Evolutionary conservation across 164 flowering plant species (phyloP), one percentile per base, ranked within the genome.

Genomic region (Stephania yunnanensis): DNA sequence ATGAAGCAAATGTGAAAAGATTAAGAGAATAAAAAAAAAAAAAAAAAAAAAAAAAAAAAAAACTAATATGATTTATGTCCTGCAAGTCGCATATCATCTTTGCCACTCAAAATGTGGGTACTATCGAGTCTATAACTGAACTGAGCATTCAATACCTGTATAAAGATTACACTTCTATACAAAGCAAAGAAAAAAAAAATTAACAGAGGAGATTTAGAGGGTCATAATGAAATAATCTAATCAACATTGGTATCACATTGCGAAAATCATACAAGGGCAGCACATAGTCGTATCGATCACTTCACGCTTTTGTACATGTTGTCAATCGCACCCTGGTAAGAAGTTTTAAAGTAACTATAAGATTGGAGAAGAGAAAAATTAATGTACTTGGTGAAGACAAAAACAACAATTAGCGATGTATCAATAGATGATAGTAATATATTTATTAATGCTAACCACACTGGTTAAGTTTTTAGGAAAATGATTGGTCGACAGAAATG

Each of bases 281-380:
- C 25, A 25, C 25, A 25, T 25, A 25, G 25, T 25, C 25, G 25
- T 25, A 19, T 55, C 17, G n/a, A 19, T 31, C 80, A 78, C 70
- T 80, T 87, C 4, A 79, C 80, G 64, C 80, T 79, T 81, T 88
- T 90, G 91, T 94, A 94, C 91, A 94, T 85, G 70, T 77, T 72
- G 78, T 90, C 93, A 46, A 92, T 90, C 69, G 81, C 78, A 46
- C 64, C 74, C 98, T 94, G 91, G 17, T 61, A 77, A 36, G 15
- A 46, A 76, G 55, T 12, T 11, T 11, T 25, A 55, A 17, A 19
- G 63, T 68, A 7, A 76, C 42, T 36, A 71, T 68, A 73, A 58
- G 7, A 61, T 61, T n/a, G 66, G n/a, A n/a, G 66, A 20, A 15
- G 10, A 58, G n/a, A 25, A 25, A 25, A 58, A 58, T 58, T 5